Base-by-base conservation (phyloP, 805 yeast species). In the Yarrowia osloensis region DNA sequence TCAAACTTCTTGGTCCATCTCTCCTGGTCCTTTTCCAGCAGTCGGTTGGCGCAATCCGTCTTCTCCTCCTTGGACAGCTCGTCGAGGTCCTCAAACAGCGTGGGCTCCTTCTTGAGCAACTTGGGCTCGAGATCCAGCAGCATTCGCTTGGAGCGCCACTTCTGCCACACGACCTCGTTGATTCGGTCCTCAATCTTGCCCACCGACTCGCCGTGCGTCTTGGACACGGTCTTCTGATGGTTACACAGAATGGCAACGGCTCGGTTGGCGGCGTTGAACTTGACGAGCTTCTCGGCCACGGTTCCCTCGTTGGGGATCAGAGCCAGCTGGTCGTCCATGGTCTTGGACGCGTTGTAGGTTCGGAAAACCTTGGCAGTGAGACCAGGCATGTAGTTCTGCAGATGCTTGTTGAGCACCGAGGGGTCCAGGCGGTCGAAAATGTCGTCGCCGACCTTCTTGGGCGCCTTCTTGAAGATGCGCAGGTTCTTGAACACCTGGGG, bases 351-450 rank as follows among this genome's bases (percentile, higher is more conserved):
- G 79, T 93, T 93, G 75, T 90, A 93, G 0, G 98, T 93, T 87
- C 98, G 96, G 82, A 93, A 94, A 22, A 93, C 98, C 77, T 93
- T 93, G 4, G 98, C 98, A 0, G 98, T 92, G 70, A 93, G 82
- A 0, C 98, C 98, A 26, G 89, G 86, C 95, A 93, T 88, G 77
- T 93, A 92, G 68, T 84, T 86, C 74, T 92, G 97, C 74, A 93
- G 84, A 75, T 91, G 93, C 76, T 88, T 90, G 81, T 93, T 93
- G 74, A 93, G 81, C 40, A 88, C 79, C 0, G 89, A 78, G 8
- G 98, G 98, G 73, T 89, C 94, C 54, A 94, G 83, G 70, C 98
- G 83, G 77, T 93, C 98, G 77, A 94, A 94, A 70, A 94, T 81
- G 75, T 92, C 92, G 79, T 94, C 97, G 19, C 98, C 97, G 4